Conservation (phyloP, 2,329 filamentous ascomycete species). For the Microascus cirrosus region DNA sequence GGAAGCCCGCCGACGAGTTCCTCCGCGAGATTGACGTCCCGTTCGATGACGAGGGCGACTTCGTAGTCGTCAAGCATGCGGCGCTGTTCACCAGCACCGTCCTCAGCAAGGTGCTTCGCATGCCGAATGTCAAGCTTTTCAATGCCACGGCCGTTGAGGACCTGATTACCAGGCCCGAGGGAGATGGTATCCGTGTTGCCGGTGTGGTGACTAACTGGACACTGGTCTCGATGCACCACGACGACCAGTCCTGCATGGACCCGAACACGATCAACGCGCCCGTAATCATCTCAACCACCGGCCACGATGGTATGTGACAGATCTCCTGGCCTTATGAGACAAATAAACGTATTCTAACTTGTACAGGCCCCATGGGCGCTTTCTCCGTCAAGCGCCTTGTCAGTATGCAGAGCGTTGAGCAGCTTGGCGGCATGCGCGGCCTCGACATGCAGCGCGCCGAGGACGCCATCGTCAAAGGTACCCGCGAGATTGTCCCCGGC, state of each 20-base stretch:
- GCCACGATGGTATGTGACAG: constrained; percentile 54
- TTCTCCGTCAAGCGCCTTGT: constrained; percentile 88
- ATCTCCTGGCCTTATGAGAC: too few species aligned
- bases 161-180: constrained; percentile 66
- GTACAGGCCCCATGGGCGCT: constrained; percentile 62
- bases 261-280: constrained; percentile 94
- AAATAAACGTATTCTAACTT: not conserved
- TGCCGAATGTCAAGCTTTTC: constrained; percentile 93
- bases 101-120: constrained; percentile 67
- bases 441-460: constrained; percentile 88
- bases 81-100: constrained; percentile 86
- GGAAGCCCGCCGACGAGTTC: constrained; percentile 82
- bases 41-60: constrained; percentile 80
- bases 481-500: constrained; percentile 76
- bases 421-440: constrained; percentile 84
- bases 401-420: constrained; percentile 72
- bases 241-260: constrained; percentile 92
- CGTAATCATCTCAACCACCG: constrained; percentile 78
- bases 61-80: constrained; percentile 88
- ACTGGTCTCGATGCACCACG: constrained; percentile 75
- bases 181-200: constrained; percentile 55
- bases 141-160: constrained; percentile 91
- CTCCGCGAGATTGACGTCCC: constrained; percentile 70
- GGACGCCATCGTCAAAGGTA: constrained; percentile 88
- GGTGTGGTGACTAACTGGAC: constrained; percentile 97